Base-by-base conservation (phyloP, 495 filamentous ascomycete species). In the Trichocladium antarcticum region DNA sequence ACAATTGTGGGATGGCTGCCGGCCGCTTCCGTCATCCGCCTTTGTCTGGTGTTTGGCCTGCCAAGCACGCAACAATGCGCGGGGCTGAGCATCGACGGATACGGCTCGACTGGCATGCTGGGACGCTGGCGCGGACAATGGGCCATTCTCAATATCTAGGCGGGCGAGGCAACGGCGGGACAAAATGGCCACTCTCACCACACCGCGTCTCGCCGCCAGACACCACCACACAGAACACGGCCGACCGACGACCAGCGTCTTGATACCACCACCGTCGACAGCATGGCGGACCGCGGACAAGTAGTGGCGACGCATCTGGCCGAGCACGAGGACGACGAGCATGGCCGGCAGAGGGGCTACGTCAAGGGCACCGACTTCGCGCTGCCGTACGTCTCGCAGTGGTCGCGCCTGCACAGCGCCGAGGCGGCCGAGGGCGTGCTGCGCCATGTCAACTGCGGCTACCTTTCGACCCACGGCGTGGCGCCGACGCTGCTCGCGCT, bases 401-500 rank as follows among this genome's bases (percentile, higher is more conserved):
- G 49, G 49, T 62, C 61, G 12, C 53, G 63, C 3, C 36, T 52
- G n/a, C 42, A 59, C 40, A 41, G 43, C 3, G 15, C 45, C 1
- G 53, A 57, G 12, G 41, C 57, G 32, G 27, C 48, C 12, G 24
- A 45, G 9, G 49, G 41, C 38, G 48, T 72, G 27, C 60, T 74
- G 19, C 58, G 56, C 19, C 63, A 70, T 40, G 53, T 74, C 39
- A 76, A 75, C 60, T 78, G 75, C 57, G 56, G 63, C 49, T 78
- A 74, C 45, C 60, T 77, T 8, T 75, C 75, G 1, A 75, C 69
- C 0, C 55, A 57, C 8, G 67, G 66, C 14, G 45, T 60, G 7
- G 52, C 72, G 9, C 75, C 74, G 5, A 76, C 73, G 14, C 58
- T 79, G 24, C 58, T 71, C 1, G 66, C 70, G 9, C 59, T 79